Percentiles rank a stretch among this genome's conserved stretches.
Conservation (phyloP, 2,329 filamentous ascomycete genomes). For the Dactylellina leptospora region DNA sequence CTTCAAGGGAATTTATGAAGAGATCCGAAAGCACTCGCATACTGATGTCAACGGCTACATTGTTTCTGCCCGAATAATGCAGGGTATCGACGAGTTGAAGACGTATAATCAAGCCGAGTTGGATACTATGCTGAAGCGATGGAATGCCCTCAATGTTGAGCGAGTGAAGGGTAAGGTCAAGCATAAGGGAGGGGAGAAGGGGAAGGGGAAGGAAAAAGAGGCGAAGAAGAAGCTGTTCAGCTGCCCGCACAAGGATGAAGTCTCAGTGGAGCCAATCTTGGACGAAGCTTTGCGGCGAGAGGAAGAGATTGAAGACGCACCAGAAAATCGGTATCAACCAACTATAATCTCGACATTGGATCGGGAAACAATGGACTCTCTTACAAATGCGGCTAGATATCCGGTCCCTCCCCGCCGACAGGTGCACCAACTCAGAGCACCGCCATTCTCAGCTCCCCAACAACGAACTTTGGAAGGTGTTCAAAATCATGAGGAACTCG, state of each 20-base stretch:
- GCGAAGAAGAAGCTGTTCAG: constrained; percentile 52
- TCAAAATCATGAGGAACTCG: constrained; percentile 66
- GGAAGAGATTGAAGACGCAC: constrained; percentile 46
- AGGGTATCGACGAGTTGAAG: constrained; percentile 75
- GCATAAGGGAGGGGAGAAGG: constrained; percentile 58
- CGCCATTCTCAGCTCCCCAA: constrained; percentile 10
- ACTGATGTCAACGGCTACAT: constrained; percentile 81
- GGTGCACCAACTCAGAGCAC: constrained; percentile 5
- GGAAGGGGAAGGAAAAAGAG: constrained; percentile 38
- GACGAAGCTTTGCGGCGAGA: constrained; percentile 32
- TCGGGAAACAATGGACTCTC: constrained; percentile 28
- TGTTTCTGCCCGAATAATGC: constrained; percentile 76
- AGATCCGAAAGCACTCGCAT: constrained; percentile 75
- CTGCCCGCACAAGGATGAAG: constrained; percentile 22
- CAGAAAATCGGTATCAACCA: constrained; percentile 38
- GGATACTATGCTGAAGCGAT: constrained; percentile 67
- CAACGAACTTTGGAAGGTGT: constrained; percentile 23
- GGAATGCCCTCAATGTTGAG: constrained; percentile 70
- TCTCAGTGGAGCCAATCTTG: constrained; percentile 19
- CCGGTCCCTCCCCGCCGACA: neutral
- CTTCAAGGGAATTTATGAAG: constrained; percentile 82
- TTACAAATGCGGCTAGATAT: constrained; percentile 19
- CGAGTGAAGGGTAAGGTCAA: constrained; percentile 68
- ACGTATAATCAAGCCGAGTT: constrained; percentile 61
- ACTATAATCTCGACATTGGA: constrained; percentile 21